Conservation (phyloP, 495 filamentous ascomycete genomes). For the Beverwykella pulmonaria region DNA sequence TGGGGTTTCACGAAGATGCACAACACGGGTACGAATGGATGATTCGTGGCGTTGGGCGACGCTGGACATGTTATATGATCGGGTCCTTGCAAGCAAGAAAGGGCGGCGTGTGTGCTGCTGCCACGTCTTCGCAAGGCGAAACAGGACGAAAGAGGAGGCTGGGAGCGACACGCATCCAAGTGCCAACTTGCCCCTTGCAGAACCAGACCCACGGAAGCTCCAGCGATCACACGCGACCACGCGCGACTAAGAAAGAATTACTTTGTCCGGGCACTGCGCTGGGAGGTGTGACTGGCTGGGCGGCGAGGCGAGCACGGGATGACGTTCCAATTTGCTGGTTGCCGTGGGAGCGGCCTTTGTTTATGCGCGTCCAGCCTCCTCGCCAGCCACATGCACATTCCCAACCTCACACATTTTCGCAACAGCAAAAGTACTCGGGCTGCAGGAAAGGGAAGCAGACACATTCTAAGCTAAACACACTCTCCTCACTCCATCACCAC, state of each 20-base stretch:
- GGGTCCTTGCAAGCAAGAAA: too few relatives aligned
- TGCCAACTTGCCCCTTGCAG: too few relatives aligned
- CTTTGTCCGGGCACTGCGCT: neutral
- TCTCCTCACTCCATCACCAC: constrained; percentile 17
- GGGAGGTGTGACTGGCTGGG: neutral
- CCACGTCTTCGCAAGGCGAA: too few relatives aligned
- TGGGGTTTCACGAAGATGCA: too few relatives aligned
- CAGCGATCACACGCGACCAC: too few relatives aligned
- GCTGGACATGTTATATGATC: too few relatives aligned
- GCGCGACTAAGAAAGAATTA: too few relatives aligned
- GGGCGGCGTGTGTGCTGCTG: neutral
- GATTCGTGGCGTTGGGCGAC: too few relatives aligned
- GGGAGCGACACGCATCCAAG: constrained; percentile 2
- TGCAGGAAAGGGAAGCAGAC: constrained; percentile 9
- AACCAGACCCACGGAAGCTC: too few relatives aligned
- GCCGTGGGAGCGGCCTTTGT: constrained; percentile 13
- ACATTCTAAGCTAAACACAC: constrained; percentile 31
- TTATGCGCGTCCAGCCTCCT: constrained; percentile 7
- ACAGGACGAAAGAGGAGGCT: constrained; percentile 19
- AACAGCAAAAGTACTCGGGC: constrained; percentile 26
- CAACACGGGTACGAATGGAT: too few relatives aligned
- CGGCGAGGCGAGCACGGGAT: constrained; percentile 15
- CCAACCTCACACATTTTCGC: constrained; percentile 29
- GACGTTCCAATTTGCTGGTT: constrained; percentile 22
- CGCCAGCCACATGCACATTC: constrained; percentile 12